Base-by-base conservation (phyloP, 768 basidiomycete genomes). In the Daedaleopsis sinensis region DNA sequence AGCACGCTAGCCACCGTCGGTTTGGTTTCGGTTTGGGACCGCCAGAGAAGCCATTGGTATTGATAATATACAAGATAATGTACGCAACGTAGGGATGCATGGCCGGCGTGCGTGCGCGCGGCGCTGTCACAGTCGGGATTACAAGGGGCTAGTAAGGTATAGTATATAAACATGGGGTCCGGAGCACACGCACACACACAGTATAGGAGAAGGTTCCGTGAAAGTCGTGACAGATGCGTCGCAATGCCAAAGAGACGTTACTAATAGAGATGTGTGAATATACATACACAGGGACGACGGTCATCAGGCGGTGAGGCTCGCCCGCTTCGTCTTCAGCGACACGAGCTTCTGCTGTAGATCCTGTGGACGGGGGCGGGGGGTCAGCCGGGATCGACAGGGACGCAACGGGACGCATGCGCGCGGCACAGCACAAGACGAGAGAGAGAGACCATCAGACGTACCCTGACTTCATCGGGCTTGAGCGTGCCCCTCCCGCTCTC, bases 401-500 rank as follows among this genome's bases (percentile, higher is more conserved):
- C 23, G n/a, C n/a, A n/a, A n/a, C n/a, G 39, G 7, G 27, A 32
- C 27, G 27, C 27, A 32, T 32, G 46, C 1, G 10, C 16, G 16
- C 36, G 12, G n/a, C n/a, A n/a, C n/a, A 47, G 10, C 23, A 23
- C 27, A 32, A 38, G 23, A 42, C 15, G 24, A 42, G 18, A 43
- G 23, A 38, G 18, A 46, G 23, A 55, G 37, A 35, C 1, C 21
- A 23, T 9, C 7, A 18, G 15, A 76, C 85, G 46, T 63, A 92
- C 91, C 82, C 90, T 85, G 43, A 85, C 83, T 72, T 94, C 90
- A 55, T 85, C 87, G 15, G 84, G 81, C 55, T 79, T 78, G 66
- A 94, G 72, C 0, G 82, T 85, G 35, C 92, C 93, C 47, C 78
- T 76, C 51, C 77, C 81, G 54, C 82, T 72, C 71, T 93, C 92